phyloP scores from a whole-genome alignment of 2,329 filamentous ascomycete genomes.

The Cladorrhinum sp. region DNA sequence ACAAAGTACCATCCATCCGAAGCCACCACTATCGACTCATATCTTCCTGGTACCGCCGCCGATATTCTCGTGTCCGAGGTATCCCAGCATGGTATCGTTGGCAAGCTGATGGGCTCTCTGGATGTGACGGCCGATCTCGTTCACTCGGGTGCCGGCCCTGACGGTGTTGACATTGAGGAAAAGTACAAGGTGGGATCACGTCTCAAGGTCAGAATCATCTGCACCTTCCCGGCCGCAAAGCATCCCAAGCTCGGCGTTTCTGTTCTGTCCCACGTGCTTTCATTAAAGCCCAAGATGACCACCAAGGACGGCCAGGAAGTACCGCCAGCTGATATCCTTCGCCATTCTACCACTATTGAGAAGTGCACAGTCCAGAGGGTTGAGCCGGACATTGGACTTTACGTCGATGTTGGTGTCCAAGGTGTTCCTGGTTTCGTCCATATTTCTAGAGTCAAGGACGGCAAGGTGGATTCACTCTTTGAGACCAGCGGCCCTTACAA shows the following conservation, averaged over 20 bases:
- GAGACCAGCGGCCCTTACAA: conserved; percentile 75
- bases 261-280: conserved; percentile 76
- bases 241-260: conserved; percentile 85
- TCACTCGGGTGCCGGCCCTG: conserved; percentile 75
- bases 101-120: conserved; percentile 88
- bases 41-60: conserved; percentile 86
- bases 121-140: conserved; percentile 88
- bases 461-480: conserved; percentile 80
- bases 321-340: conserved; percentile 56
- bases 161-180: conserved; percentile 66
- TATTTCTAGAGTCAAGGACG: conserved; percentile 87
- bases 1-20: conserved; percentile 63
- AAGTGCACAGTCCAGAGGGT: conserved; percentile 77
- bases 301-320: conserved; percentile 41
- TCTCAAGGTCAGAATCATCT: conserved; percentile 81
- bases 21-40: conserved; percentile 83
- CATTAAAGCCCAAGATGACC: conserved; percentile 51
- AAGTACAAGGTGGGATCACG: conserved; percentile 83
- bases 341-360: conserved; percentile 72
- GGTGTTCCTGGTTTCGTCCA: conserved; percentile 84
- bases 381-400: conserved; percentile 76
- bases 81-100: conserved; percentile 69
- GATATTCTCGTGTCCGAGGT: conserved; percentile 80
- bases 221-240: conserved; percentile 76
- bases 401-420: conserved; percentile 66